phyloP scores from a whole-genome alignment of 768 basidiomycete species.

The Solioccasus polychromus region DNA sequence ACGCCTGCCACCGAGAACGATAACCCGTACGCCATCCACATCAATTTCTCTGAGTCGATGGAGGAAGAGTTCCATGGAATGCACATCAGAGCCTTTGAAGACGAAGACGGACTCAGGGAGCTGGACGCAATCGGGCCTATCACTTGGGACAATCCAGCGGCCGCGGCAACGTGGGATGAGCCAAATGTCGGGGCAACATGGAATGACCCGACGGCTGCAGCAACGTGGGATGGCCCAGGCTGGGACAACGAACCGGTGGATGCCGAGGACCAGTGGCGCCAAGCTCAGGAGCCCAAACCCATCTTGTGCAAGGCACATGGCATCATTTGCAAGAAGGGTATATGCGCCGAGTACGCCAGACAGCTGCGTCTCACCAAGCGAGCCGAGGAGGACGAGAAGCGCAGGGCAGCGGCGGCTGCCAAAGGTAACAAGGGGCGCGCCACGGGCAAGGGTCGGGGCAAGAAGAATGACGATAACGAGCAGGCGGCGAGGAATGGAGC shows the following conservation, averaged over 20 bases:
- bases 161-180: slow-evolving; percentile 2
- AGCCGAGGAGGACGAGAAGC: slow-evolving; percentile 17
- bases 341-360: slow-evolving; percentile 33
- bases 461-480: slow-evolving; percentile 3
- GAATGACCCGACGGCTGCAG: not conserved
- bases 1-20: slow-evolving; percentile 23
- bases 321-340: slow-evolving; percentile 35
- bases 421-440: slow-evolving; percentile 21
- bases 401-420: slow-evolving; percentile 11
- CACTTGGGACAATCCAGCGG: slow-evolving; percentile 11
- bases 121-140: slow-evolving; percentile 26
- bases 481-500: not conserved
- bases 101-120: slow-evolving; percentile 12
- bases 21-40: slow-evolving; percentile 18
- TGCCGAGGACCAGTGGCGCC: slow-evolving; percentile 23
- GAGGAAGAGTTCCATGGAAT: slow-evolving; percentile 30
- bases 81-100: slow-evolving; percentile 14
- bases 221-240: not conserved
- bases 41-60: slow-evolving; percentile 27
- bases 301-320: slow-evolving; percentile 32
- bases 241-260: slow-evolving; percentile 22
- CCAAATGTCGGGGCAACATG: too few relatives aligned
- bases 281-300: slow-evolving; percentile 10
- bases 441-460: slow-evolving; percentile 13
- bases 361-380: slow-evolving; percentile 20